phyloP scores from a whole-genome alignment of 2,329 filamentous ascomycete species.

The Stagonosporopsis vannaccii region DNA sequence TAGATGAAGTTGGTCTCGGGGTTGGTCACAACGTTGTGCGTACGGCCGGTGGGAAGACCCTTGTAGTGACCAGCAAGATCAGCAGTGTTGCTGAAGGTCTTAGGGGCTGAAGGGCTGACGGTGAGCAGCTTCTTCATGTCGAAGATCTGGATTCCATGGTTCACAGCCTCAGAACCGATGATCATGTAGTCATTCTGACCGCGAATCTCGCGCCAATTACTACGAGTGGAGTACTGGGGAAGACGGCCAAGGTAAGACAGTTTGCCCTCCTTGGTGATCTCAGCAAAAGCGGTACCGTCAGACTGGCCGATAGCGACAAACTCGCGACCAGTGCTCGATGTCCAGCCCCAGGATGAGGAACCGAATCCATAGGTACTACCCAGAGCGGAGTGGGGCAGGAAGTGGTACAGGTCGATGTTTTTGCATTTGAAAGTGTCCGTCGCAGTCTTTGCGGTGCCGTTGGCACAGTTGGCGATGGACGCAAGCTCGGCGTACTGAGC shows the following conservation, averaged over 20 bases:
- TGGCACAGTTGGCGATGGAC: conserved; percentile 44
- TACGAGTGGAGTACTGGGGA: conserved; percentile 55
- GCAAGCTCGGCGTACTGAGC: conserved; percentile 45
- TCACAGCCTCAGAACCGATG: conserved; percentile 50
- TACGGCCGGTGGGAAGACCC: conserved; percentile 45
- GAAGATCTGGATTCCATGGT: conserved; percentile 69
- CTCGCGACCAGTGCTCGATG: conserved; percentile 60
- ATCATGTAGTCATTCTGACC: conserved; percentile 54
- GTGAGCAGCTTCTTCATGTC: conserved; percentile 61
- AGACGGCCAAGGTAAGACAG: conserved; percentile 63
- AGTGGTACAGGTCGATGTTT: conserved; percentile 63
- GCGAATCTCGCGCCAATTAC: conserved; percentile 63
- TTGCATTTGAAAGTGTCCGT: conserved; percentile 50
- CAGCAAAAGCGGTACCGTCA: conserved; percentile 63
- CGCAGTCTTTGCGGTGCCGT: conserved; percentile 47
- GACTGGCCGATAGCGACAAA: conserved; percentile 63
- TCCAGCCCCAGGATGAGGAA: conserved; percentile 62
- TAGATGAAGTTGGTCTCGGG: conserved; percentile 49
- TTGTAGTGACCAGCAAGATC: conserved; percentile 47
- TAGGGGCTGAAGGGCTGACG: conserved; percentile 44
- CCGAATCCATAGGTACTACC: conserved; percentile 56
- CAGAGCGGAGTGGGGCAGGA: conserved; percentile 62
- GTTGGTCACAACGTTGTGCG: conserved; percentile 51
- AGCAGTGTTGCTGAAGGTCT: conserved; percentile 43
- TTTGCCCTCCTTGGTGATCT: conserved; percentile 60